Base-by-base conservation (phyloP, 768 basidiomycete genomes). In the Guyanaporus albipodus region DNA sequence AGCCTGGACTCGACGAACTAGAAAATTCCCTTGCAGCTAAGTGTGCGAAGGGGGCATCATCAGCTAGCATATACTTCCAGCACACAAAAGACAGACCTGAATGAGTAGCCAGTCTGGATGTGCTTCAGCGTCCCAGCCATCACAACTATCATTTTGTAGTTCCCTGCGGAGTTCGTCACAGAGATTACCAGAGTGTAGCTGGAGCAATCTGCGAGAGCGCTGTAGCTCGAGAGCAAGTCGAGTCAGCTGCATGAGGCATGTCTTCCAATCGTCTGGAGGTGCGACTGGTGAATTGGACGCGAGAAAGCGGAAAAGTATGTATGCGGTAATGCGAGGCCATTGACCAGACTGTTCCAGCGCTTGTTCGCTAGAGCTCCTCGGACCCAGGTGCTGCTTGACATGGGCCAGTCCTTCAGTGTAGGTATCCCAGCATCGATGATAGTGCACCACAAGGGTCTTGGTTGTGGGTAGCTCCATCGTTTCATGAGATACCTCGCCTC, bases 21-120 rank as follows among this genome's bases (percentile, higher is more conserved):
- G 46, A 29, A 80, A 66, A 40, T 77, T 63, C 7, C 67, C 58
- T 45, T 79, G 74, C 1, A 79, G 66, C 77, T 79, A 40, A 38
- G 38, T n/a, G 4, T 17, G 6, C 11, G 11, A 10, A 15, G 35
- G 19, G 29, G 2, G 10, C 12, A 0, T 2, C 11, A 6, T 40
- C 24, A 42, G 28, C 14, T 22, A 12, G 5, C 4, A 7, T 17
- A 6, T 5, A 11, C 2, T 22, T 15, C 0, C 11, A 44, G n/a
- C 2, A 8, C 11, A 27, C 14, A 19, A 21, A 4, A 39, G 31
- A 43, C 44, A 37, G 18, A 74, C 71, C 64, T 77, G 75, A n/a
- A 77, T 66, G 8, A 77, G 51, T 0, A 74, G 52, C 75, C 73
- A 77, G 42, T 73, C 73, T 3, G 66, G 60, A 54, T 69, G 43